phyloP scores from a whole-genome alignment of 345 rosid genomes.

The Moricandia moricandioides region DNA sequence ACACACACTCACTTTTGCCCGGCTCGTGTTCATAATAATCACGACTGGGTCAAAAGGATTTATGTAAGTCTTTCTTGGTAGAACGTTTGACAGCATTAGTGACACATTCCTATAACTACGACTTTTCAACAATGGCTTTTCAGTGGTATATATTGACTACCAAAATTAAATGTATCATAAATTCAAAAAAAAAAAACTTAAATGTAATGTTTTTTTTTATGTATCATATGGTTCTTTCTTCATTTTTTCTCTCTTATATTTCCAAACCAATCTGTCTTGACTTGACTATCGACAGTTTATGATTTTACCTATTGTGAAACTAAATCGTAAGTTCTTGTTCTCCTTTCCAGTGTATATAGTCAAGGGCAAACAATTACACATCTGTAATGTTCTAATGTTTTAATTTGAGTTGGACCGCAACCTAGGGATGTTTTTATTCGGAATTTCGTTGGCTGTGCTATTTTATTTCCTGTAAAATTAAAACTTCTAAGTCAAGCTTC shows the following conservation, averaged over 20 bases:
- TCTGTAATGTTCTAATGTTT: slow-evolving; percentile 6
- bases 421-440: background rate
- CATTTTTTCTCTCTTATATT: background rate
- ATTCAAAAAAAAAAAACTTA: no score
- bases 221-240: background rate
- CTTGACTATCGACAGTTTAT: background rate
- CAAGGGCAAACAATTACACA: background rate
- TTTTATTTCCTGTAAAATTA: background rate
- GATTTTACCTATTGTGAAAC: slow-evolving; percentile 2
- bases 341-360: background rate
- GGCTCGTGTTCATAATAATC: slow-evolving; percentile 2
- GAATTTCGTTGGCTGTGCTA: background rate
- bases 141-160: slow-evolving; percentile 10
- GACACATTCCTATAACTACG: background rate
- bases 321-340: background rate
- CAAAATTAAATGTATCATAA: background rate
- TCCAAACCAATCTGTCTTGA: background rate
- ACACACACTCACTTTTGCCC: background rate
- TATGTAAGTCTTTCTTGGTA: no score
- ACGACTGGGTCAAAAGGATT: slow-evolving; percentile 12
- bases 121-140: background rate
- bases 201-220: no score
- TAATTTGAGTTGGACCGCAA: slow-evolving; percentile 15
- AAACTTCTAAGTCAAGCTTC: slow-evolving; percentile 3
- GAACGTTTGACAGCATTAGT: background rate